phyloP scores from a whole-genome alignment of 257 asterid genomes.

The Solanum tarijense region DNA sequence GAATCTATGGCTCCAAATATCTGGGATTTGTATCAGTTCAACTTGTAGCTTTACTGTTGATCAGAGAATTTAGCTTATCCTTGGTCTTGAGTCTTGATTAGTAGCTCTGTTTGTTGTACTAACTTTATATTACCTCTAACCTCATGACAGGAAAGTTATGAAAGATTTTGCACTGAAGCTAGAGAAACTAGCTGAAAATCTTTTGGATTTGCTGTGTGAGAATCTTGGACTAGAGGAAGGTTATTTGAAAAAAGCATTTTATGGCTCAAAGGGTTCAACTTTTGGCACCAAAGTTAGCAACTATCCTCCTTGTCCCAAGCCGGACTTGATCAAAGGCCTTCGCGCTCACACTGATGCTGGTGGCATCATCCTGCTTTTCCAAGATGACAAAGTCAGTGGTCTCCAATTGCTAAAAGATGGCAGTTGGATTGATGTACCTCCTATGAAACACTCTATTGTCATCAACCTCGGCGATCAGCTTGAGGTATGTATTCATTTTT shows the following conservation, averaged over 20 bases:
- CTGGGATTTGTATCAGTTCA: conserved; percentile 8
- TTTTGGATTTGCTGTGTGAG: conserved; percentile 60
- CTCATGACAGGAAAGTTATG: conserved; percentile 37
- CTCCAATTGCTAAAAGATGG: conserved; percentile 68
- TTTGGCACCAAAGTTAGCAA: conserved; percentile 73
- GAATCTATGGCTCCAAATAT: background rate
- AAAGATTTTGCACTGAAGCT: conserved; percentile 48
- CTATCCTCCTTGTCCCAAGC: conserved; percentile 65
- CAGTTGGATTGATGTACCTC: conserved; percentile 63
- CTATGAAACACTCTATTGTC: conserved; percentile 66
- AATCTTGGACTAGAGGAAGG: conserved; percentile 70
- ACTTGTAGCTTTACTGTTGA: background rate
- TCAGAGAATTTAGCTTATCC: background rate
- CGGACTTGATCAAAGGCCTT: conserved; percentile 67
- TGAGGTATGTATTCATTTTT: conserved; percentile 27
- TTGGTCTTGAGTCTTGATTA: background rate
- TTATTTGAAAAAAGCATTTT: conserved; percentile 49
- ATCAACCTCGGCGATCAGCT: conserved; percentile 60
- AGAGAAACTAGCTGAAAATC: conserved; percentile 54
- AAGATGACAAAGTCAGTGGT: conserved; percentile 69
- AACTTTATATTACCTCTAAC: background rate
- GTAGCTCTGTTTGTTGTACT: background rate
- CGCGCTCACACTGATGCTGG: conserved; percentile 80
- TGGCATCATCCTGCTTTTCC: conserved; percentile 63
- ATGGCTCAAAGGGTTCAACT: conserved; percentile 54